Conservation (phyloP, 177 flowering plant genomes). For the Vitis hybrid region DNA sequence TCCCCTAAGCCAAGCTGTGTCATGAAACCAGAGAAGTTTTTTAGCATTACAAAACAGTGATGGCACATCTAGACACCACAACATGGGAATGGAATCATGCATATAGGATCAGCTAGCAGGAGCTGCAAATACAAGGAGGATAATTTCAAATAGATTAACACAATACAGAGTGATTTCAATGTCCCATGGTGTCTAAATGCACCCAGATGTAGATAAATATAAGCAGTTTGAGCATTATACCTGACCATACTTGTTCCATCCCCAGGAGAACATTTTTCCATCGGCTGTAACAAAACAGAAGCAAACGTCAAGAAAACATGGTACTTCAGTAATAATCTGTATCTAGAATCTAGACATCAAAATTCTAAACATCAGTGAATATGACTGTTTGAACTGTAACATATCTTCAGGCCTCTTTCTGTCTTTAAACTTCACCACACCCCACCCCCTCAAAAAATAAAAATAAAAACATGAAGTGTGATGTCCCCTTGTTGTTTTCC, state of each 20-base stretch:
- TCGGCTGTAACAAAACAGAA: slow-evolving; percentile 17
- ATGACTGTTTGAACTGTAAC: no score
- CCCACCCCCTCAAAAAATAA: slow-evolving; percentile 38
- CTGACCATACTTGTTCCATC: slow-evolving; percentile 99
- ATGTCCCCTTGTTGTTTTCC: no score
- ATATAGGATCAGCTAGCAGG: neutral
- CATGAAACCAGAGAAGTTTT: neutral
- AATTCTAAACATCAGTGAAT: no score
- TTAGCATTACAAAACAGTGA: neutral
- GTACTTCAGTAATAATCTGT: no score
- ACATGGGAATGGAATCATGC: neutral
- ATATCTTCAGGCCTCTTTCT: no score
- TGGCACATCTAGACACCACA: neutral
- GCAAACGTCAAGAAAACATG: no score
- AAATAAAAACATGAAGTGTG: slow-evolving; percentile 11
- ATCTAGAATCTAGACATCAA: no score
- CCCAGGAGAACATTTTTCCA: slow-evolving; percentile 88
- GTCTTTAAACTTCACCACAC: no score
- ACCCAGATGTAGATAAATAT: neutral
- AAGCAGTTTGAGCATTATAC: slow-evolving; percentile 28
- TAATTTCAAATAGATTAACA: neutral
- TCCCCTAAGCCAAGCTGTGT: slow-evolving; percentile 92
- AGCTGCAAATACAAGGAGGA: no score
- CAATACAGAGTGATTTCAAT: neutral
- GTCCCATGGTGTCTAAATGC: neutral